Conservation (phyloP, 1,284 basidiomycete species). For the Irpex sp. region DNA sequence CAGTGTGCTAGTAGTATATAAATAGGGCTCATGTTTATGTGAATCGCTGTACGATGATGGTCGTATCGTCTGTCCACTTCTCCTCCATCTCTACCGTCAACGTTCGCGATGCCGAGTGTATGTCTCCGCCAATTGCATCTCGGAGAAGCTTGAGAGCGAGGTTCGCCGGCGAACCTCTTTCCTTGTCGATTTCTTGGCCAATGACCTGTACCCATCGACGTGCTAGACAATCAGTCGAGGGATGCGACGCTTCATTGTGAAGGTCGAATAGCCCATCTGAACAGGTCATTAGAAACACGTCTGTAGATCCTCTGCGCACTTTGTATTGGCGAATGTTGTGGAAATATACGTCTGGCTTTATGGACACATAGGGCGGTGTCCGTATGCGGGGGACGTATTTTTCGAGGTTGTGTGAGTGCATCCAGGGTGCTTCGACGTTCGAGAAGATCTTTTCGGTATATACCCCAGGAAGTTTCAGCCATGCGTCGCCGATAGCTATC, state of each 20-base stretch:
- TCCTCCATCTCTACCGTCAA: constrained; percentile 59
- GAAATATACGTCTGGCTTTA: constrained; percentile 46
- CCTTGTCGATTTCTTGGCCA: constrained; percentile 20
- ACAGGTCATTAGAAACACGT: constrained; percentile 40
- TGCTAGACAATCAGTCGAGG: constrained; percentile 24
- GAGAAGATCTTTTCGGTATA: constrained; percentile 53
- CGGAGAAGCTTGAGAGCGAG: constrained; percentile 48
- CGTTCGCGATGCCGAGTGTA: constrained; percentile 44
- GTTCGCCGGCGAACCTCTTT: constrained; percentile 24
- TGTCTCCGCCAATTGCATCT: constrained; percentile 52
- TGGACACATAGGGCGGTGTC: constrained; percentile 58
- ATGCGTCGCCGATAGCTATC: constrained; percentile 59
- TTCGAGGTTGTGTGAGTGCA: constrained; percentile 30
- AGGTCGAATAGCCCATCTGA: constrained; percentile 56
- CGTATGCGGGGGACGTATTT: constrained; percentile 41
- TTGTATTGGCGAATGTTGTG: constrained; percentile 15
- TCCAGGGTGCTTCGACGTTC: constrained; percentile 43
- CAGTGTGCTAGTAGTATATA: background rate
- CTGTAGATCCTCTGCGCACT: constrained; percentile 5
- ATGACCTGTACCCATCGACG: constrained; percentile 38
- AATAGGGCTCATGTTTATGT: constrained; percentile 10
- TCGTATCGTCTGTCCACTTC: constrained; percentile 70
- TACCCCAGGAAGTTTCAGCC: constrained; percentile 53
- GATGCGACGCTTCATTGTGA: constrained; percentile 32
- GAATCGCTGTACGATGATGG: constrained; percentile 45